Base-by-base conservation (phyloP, 164 flowering plant genomes). In the Chimonanthus praecox region DNA sequence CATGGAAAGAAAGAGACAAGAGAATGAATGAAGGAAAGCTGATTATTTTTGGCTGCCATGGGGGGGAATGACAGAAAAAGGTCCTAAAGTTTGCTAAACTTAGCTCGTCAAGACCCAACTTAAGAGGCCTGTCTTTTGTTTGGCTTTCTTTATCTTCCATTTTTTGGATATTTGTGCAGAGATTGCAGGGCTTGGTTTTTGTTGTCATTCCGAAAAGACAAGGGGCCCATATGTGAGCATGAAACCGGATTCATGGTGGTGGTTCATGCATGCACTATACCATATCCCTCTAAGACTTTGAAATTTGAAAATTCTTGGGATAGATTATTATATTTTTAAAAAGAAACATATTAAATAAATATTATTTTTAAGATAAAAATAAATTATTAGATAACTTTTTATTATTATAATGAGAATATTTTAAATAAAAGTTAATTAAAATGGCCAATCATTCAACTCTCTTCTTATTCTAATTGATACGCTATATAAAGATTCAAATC, bases 161-260 rank as follows among this genome's bases (percentile, higher is more conserved):
- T 33, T 63, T 72, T 20, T 48, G 45, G 74, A 72, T 47, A 63
- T 47, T 62, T 61, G 74, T 63, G 74, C 61, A 21, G 74, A 72
- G 13, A 43, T 49, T 64, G 58, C 74, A 72, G 61, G 69, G 9
- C 7, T 71, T 47, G 73, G 16, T 72, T 49, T 33, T 33, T 33
- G 33, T 33, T 33, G 33, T 72, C 21, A 64, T 72, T 44, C 69
- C 20, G 64, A 72, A 72, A 72, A 43, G 68, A 43, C 68, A 64
- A 72, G 48, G 11, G 47, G 7, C 50, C 50, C 21, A 66, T 10
- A 15, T 66, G 15, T 5, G 49, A 16, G 44, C 66, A 63, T 63
- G 66, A 18, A 63, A 20, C 66, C 66, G 4, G 15, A 18, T 18
- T 5, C n/a, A 54, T 54, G 66, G 18, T 21, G 21, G 48, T 66